These are phyloP conservation scores for Gracilaria vermiculophylla DNA, from an alignment of 23 red algal genomes.

Conservation along the genomic window DNA sequence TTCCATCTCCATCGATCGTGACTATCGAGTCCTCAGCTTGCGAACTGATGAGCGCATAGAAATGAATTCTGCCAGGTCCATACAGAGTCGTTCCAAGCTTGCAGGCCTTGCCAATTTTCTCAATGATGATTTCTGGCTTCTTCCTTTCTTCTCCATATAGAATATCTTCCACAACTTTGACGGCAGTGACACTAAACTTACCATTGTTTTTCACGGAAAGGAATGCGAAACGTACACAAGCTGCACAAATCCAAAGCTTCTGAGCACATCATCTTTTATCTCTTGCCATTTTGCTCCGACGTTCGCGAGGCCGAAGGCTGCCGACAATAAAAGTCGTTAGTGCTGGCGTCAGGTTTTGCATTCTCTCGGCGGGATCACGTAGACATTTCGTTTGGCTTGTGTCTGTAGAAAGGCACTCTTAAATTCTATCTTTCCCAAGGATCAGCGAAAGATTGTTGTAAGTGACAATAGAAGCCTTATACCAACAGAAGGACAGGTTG, in stretches of 20 bases:
- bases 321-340: slow-evolving; percentile 12
- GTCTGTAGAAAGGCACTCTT: slow-evolving; percentile 51
- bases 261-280: neutral
- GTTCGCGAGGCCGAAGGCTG: slow-evolving; percentile 28
- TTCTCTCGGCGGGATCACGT: slow-evolving; percentile 17
- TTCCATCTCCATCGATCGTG: no score
- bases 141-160: neutral
- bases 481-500: slow-evolving; percentile 8
- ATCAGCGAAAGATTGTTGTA: neutral
- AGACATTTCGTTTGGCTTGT: slow-evolving; percentile 32
- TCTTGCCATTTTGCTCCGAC: slow-evolving; percentile 40
- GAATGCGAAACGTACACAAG: slow-evolving; percentile 21
- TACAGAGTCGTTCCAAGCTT: slow-evolving; percentile 8
- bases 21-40: no score
- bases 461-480: slow-evolving; percentile 21
- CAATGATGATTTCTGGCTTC: neutral
- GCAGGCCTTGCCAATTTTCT: neutral
- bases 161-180: slow-evolving; percentile 61
- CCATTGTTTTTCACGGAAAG: neutral
- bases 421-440: slow-evolving; percentile 13
- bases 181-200: neutral
- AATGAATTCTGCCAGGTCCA: no score
- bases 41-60: no score
- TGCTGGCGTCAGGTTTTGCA: neutral
- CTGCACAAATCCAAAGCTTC: neutral